phyloP scores from a whole-genome alignment of 2,329 filamentous ascomycete genomes.

The Trichoderma sp. region DNA sequence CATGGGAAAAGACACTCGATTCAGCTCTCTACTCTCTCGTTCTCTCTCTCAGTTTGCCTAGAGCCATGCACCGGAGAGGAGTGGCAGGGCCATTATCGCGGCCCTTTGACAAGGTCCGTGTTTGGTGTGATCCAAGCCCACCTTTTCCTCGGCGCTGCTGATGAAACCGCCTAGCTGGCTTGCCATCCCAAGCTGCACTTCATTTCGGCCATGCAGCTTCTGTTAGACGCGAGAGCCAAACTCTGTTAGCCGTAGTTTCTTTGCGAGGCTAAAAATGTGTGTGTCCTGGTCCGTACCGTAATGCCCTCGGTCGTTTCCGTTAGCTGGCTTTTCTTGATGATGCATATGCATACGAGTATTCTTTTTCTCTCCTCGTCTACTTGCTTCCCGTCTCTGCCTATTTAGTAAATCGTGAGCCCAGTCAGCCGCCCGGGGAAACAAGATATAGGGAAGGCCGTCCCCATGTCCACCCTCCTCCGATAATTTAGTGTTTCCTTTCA shows the following conservation, averaged over 20 bases:
- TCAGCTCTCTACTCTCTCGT: neutral
- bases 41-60: neutral
- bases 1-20: neutral
- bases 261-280: slow-evolving; percentile 4
- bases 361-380: neutral
- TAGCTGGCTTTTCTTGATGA: neutral
- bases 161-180: slow-evolving; percentile 20
- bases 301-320: neutral
- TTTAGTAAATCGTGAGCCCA: neutral
- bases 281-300: slow-evolving; percentile 6
- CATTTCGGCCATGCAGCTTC: slow-evolving; percentile 7
- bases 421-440: neutral
- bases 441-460: slow-evolving; percentile 5
- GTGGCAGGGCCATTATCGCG: slow-evolving; percentile 1
- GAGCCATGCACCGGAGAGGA: neutral
- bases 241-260: slow-evolving; percentile 20
- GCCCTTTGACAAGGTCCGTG: slow-evolving; percentile 2
- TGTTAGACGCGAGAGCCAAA: slow-evolving; percentile 6
- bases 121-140: slow-evolving; percentile 10
- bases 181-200: neutral
- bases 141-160: slow-evolving; percentile 18
- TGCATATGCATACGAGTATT: neutral
- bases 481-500: neutral
- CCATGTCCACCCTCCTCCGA: neutral
- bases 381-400: neutral